Base-by-base conservation (phyloP, 495 filamentous ascomycete species). In the Tuber aestivum region DNA sequence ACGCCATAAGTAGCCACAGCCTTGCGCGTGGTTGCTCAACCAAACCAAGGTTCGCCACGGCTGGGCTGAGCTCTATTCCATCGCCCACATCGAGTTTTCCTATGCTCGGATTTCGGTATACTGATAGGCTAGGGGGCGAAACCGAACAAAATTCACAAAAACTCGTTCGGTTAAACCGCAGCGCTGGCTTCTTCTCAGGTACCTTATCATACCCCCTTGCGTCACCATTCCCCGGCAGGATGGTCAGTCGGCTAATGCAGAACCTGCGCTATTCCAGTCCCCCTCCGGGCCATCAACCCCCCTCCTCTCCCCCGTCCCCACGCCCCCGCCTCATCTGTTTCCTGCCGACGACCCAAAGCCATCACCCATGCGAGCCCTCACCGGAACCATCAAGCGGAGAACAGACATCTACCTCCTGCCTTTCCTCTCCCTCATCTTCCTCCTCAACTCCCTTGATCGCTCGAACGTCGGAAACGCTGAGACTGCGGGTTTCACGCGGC, bases 381-480 rank as follows among this genome's bases (percentile, higher is more conserved):
- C 79, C 4, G 73, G 40, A 18, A 72, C 73, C 21, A 77, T 82
- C 48, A 72, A 69, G 5, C 56, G 48, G 20, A 72, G 75, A 4
- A 82, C 80, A 18, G 87, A 88, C 75, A 74, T 82, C 35, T 82
- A 86, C 69, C 83, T 89, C 7, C 83, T 89, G 3, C 87, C 87
- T 12, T 87, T 88, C 73, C 85, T 88, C 32, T 86, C 86, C 16
- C 78, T 87, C 32, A 78, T 89, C 44, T 89, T 87, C 82, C 83
- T 89, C 18, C 83, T 88, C 72, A 89, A 88, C 77, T 83, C 82
- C 27, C 82, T 89, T n/a, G 87, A 88, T 81, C 86, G 87, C 50
- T 81, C 82, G 21, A 88, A 88, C 72, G 83, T 89, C 35, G 87
- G 87, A 40, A 89, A 89, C 79, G 87, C 87, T 10, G 85, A 88